Base-by-base conservation (phyloP, 1,284 basidiomycete species). In the Trichosporon coremiiforme region DNA sequence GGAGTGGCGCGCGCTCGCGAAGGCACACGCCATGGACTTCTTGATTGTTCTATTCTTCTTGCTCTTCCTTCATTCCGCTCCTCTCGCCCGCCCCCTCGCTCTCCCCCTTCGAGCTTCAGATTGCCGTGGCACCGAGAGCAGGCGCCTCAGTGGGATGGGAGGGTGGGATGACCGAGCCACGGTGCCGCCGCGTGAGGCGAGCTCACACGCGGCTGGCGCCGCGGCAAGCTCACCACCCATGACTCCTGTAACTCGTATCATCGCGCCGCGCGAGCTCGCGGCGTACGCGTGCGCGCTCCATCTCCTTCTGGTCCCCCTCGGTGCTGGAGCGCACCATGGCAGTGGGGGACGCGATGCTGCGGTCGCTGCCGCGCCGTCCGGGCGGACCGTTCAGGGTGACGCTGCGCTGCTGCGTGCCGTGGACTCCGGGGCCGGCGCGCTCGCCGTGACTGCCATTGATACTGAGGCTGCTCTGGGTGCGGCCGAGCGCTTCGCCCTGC, bases 161-260 rank as follows among this genome's bases (percentile, higher is more conserved):
- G n/a, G 33, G 33, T 35, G 33, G 33, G 4, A 35, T 35, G 33
- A 35, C n/a, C n/a, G n/a, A n/a, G n/a, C n/a, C 33, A 35, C 33
- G 33, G 33, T 35, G 33, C n/a, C n/a, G n/a, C n/a, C n/a, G n/a
- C n/a, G n/a, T n/a, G 33, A 35, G 4, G 33, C n/a, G 33, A 4
- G 33, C 33, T 35, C 4, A 9, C 33, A 35, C 33, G 33, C 33
- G n/a, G n/a, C 33, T 35, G 33, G 33, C 33, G 38, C 38, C 7
- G 9, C 38, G 12, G 10, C 38, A 5, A 9, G n/a, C n/a, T n/a
- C n/a, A 82, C 81, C 81, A 82, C 20, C 81, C 81, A 72, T 82
- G 81, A 25, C 70, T 68, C 22, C 81, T 70, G 73, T 82, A 82
- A 68, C 78, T 77, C 17, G 76, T 78, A 69, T 81, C 78, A 25